phyloP scores from a whole-genome alignment of 495 filamentous ascomycete species.

The Tuber aestivum region DNA sequence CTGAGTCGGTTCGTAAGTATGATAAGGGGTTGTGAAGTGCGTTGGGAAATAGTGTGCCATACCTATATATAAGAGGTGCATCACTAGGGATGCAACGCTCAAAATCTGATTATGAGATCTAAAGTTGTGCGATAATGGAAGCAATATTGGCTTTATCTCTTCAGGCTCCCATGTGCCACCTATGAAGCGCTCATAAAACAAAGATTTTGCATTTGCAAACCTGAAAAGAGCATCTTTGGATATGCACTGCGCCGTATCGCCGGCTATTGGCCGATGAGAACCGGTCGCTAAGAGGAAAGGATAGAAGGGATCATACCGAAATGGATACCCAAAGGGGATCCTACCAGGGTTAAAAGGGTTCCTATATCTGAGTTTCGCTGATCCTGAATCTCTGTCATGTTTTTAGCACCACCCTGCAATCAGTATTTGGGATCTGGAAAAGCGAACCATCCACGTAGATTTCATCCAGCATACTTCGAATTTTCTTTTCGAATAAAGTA shows the following conservation, averaged over 20 bases:
- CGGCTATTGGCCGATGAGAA: slow-evolving; percentile 33
- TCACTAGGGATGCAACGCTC: slow-evolving; percentile 12
- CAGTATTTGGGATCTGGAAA: not conserved
- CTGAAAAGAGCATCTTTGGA: slow-evolving; percentile 48
- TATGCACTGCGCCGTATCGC: slow-evolving; percentile 49
- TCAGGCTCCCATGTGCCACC: slow-evolving; percentile 10
- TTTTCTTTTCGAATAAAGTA: too few relatives aligned
- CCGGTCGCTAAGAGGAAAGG: not conserved
- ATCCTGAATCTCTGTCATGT: slow-evolving; percentile 46
- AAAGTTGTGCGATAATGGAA: slow-evolving; percentile 46
- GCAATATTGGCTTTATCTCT: slow-evolving; percentile 40
- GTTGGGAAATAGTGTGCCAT: not conserved
- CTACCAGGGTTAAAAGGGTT: slow-evolving; percentile 44
- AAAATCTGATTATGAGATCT: slow-evolving; percentile 49
- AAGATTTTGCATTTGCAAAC: slow-evolving; percentile 46
- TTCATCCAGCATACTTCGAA: slow-evolving; percentile 43
- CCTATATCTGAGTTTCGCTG: slow-evolving; percentile 45
- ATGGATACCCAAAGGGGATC: slow-evolving; percentile 46
- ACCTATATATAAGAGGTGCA: slow-evolving; percentile 42
- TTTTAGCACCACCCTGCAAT: not conserved
- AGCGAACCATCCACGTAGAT: slow-evolving; percentile 47
- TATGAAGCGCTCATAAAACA: slow-evolving; percentile 45
- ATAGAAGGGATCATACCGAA: slow-evolving; percentile 35
- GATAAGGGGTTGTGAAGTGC: not conserved
- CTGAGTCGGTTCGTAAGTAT: slow-evolving; percentile 12